Evolutionary conservation across 306 rosid species (phyloP).

Genomic region (Clitoria ternatea): DNA sequence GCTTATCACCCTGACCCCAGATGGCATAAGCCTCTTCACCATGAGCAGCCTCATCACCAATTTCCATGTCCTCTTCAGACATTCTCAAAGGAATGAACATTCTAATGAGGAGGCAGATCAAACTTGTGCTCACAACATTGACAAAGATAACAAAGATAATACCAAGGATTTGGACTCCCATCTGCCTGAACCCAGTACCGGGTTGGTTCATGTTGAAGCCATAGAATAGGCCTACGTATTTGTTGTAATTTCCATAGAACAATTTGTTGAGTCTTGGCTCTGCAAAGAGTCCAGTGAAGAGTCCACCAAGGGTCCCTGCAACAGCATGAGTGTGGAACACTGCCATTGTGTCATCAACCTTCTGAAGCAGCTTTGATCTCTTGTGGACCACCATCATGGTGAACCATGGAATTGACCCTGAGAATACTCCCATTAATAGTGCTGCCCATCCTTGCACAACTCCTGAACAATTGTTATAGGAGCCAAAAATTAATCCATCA

Average conservation of each 20-base stretch:
- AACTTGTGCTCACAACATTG: slow-evolving; percentile 33
- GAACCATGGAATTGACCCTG: slow-evolving; percentile 48
- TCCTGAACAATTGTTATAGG: slow-evolving; percentile 10
- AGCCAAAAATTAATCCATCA: neutral
- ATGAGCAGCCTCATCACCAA: slow-evolving; percentile 56
- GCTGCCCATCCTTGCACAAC: slow-evolving; percentile 59
- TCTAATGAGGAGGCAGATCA: slow-evolving; percentile 37
- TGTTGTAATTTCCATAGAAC: neutral
- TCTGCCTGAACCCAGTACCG: slow-evolving; percentile 20
- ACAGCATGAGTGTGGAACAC: slow-evolving; percentile 49
- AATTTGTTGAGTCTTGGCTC: slow-evolving; percentile 32
- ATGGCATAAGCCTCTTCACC: slow-evolving; percentile 58
- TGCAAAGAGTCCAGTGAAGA: slow-evolving; percentile 44
- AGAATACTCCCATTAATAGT: slow-evolving; percentile 39
- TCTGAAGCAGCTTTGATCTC: slow-evolving; percentile 41
- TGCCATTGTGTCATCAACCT: slow-evolving; percentile 51
- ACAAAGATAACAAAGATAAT: slow-evolving; percentile 28
- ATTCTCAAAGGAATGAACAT: slow-evolving; percentile 32
- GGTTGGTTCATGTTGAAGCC: neutral
- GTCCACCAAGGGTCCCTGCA: slow-evolving; percentile 47
- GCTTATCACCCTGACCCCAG: slow-evolving; percentile 56
- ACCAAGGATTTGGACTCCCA: slow-evolving; percentile 31
- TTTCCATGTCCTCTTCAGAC: slow-evolving; percentile 55
- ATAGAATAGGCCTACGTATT: slow-evolving; percentile 42
- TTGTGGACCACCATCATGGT: slow-evolving; percentile 55